Evolutionary conservation across 1,139 yeast genomes (phyloP).

Genomic region (Candida sp.): DNA sequence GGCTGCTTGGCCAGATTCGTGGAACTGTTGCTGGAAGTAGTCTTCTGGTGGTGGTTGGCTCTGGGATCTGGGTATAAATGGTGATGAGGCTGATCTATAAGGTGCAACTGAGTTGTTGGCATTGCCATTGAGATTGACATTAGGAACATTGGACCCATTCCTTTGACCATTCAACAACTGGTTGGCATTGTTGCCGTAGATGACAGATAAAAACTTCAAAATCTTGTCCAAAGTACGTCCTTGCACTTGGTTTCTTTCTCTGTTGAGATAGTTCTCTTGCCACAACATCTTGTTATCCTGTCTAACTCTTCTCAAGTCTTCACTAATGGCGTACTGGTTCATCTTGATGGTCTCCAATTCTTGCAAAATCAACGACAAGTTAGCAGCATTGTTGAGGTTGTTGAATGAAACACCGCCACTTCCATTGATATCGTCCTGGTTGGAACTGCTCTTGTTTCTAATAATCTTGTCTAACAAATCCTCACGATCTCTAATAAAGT

Average conservation of each 20-base stretch:
- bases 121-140: slow-evolving; percentile 2
- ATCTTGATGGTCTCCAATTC: slow-evolving; percentile 80
- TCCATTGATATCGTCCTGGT: slow-evolving; percentile 34
- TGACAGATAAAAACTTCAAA: slow-evolving; percentile 81
- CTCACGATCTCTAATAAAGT: slow-evolving; percentile 71
- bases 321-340: slow-evolving; percentile 81
- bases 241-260: slow-evolving; percentile 87
- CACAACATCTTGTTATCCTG: slow-evolving; percentile 90
- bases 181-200: slow-evolving; percentile 71
- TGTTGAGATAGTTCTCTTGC: slow-evolving; percentile 83
- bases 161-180: slow-evolving; percentile 46
- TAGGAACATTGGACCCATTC: slow-evolving; percentile 10
- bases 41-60: slow-evolving; percentile 11
- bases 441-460: slow-evolving; percentile 43
- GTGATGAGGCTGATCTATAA: slow-evolving; percentile 9
- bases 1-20: neutral
- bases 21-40: slow-evolving; percentile 2
- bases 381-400: slow-evolving; percentile 29
- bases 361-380: slow-evolving; percentile 58
- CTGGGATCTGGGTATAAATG: slow-evolving; percentile 10
- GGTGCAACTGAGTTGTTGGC: slow-evolving; percentile 9
- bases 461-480: slow-evolving; percentile 78
- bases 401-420: slow-evolving; percentile 5
- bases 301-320: slow-evolving; percentile 80
- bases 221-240: slow-evolving; percentile 89